Conservation (phyloP, 768 basidiomycete genomes). For the Tubosaeta sp. region DNA sequence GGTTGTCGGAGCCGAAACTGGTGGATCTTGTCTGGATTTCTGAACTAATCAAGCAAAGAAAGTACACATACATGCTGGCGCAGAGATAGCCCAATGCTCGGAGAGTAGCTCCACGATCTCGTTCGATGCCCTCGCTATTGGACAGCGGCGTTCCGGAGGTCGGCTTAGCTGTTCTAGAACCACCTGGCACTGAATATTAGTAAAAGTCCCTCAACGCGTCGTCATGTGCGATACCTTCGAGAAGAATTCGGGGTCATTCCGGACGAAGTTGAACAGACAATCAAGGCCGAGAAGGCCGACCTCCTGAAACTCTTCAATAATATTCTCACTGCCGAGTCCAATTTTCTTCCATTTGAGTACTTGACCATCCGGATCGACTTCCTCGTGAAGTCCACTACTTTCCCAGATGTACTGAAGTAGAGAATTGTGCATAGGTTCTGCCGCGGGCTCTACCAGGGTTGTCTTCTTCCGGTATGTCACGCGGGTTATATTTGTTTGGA, state of each 20-base stretch:
- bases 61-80: slow-evolving; percentile 67
- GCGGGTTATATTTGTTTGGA: slow-evolving; percentile 80
- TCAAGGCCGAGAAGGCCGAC: slow-evolving; percentile 81
- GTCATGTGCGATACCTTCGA: slow-evolving; percentile 48
- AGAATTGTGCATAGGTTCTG: slow-evolving; percentile 52
- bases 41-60: background rate
- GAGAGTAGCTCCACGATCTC: slow-evolving; percentile 81
- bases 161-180: slow-evolving; percentile 78
- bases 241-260: slow-evolving; percentile 65
- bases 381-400: slow-evolving; percentile 52
- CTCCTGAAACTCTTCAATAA: slow-evolving; percentile 70
- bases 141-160: slow-evolving; percentile 70
- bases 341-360: slow-evolving; percentile 69
- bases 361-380: slow-evolving; percentile 45
- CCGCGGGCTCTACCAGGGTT: slow-evolving; percentile 67
- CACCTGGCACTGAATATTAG: slow-evolving; percentile 41
- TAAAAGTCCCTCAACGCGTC: background rate
- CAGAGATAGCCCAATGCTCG: slow-evolving; percentile 82
- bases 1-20: slow-evolving; percentile 71
- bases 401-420: slow-evolving; percentile 69
- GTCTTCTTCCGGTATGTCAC: slow-evolving; percentile 79
- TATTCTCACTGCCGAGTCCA: slow-evolving; percentile 73
- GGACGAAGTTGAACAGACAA: slow-evolving; percentile 74
- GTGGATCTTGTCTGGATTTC: slow-evolving; percentile 6
- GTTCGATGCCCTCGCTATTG: slow-evolving; percentile 77